Conservation (phyloP, 208 protist species). For the Leishmania lainsoni region DNA sequence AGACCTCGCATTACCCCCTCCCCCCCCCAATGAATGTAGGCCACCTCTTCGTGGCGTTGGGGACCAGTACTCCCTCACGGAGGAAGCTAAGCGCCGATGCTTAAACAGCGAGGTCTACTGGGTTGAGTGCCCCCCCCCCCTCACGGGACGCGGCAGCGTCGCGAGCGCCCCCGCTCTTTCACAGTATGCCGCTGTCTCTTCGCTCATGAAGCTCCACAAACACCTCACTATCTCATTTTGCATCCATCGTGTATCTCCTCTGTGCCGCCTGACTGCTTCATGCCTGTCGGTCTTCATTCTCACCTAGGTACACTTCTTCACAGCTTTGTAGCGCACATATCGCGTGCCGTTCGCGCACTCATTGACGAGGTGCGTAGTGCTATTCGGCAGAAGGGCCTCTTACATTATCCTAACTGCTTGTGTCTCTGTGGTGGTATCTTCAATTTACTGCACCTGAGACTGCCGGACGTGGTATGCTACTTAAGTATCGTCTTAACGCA, state of each 20-base stretch:
- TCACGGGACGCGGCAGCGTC: no score
- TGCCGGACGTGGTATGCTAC: not conserved
- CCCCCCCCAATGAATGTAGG: not conserved
- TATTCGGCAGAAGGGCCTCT: not conserved
- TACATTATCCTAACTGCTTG: not conserved
- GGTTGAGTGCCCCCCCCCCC: no score
- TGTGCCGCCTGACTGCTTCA: not conserved
- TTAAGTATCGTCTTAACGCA: no score
- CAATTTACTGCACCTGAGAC: not conserved
- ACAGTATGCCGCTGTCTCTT: not conserved
- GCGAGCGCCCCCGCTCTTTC: not conserved
- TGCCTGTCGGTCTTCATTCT: not conserved
- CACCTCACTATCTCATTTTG: not conserved
- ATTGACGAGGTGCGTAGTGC: not conserved
- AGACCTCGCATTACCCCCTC: no score
- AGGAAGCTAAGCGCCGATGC: no score
- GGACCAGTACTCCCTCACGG: no score
- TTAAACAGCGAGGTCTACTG: no score
- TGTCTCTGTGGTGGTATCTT: not conserved
- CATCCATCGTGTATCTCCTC: not conserved
- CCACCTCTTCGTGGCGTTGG: not conserved
- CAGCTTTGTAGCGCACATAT: not conserved
- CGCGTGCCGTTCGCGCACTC: not conserved
- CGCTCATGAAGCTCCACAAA: not conserved
- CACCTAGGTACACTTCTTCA: not conserved